A percentile compares a stretch with the other conserved stretches of the same genome.
Evolutionary conservation across 2,329 filamentous ascomycete genomes (phyloP).

Genomic region (Colletotrichum euphorbiae): DNA sequence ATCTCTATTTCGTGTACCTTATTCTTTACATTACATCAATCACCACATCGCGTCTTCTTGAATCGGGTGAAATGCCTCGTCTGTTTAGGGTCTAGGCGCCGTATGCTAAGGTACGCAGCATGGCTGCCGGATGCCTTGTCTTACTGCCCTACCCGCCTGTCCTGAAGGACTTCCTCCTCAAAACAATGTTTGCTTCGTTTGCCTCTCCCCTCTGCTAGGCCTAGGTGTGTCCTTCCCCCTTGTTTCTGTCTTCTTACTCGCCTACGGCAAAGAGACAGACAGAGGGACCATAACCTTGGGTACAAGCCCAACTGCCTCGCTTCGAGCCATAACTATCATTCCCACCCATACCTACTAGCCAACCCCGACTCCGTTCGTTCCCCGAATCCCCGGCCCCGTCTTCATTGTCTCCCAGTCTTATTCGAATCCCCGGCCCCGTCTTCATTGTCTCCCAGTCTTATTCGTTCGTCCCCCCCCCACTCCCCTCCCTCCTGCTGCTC

Average conservation of each 20-base stretch:
- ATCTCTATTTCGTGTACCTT: too few relatives aligned
- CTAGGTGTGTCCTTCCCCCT: too few relatives aligned
- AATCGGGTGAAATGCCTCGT: slow-evolving; percentile 9
- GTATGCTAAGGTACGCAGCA: not conserved
- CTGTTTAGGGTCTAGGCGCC: not conserved
- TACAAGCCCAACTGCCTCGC: too few relatives aligned
- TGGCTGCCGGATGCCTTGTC: slow-evolving; percentile 17
- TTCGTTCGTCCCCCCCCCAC: not conserved
- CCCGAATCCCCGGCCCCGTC: slow-evolving; percentile 2
- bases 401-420: not conserved
- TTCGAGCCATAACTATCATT: not conserved
- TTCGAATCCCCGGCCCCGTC: not conserved
- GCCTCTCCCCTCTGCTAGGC: too few relatives aligned
- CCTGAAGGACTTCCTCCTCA: slow-evolving; percentile 10
- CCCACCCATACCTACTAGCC: not conserved
- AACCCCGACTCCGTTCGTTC: not conserved
- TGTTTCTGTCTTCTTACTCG: too few relatives aligned
- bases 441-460: not conserved
- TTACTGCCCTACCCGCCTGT: not conserved
- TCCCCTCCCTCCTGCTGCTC: slow-evolving; percentile 10
- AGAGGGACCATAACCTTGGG: too few relatives aligned
- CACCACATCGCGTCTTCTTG: not conserved
- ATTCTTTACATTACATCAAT: not conserved
- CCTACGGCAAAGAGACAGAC: too few relatives aligned
- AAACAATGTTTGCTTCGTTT: too few relatives aligned